phyloP scores from a whole-genome alignment of 805 yeast species.

The Maudiozyma turicensis region DNA sequence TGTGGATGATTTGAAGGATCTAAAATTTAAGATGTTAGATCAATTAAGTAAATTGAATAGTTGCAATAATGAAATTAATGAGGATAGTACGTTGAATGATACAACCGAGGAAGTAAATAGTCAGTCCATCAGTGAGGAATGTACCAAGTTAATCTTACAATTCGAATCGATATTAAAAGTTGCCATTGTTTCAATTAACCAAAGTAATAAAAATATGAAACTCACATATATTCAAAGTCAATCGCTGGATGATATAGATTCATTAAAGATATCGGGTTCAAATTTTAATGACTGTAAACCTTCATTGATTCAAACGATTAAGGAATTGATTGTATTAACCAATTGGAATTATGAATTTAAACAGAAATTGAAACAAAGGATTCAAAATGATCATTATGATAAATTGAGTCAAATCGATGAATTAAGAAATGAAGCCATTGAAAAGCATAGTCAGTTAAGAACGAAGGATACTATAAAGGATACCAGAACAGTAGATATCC shows the following conservation, averaged over 20 bases:
- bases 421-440: slow-evolving; percentile 14
- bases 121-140: not conserved
- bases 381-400: slow-evolving; percentile 3
- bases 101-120: not conserved
- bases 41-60: not conserved
- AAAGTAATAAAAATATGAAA: slow-evolving; percentile 8
- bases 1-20: not conserved
- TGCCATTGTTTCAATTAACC: slow-evolving; percentile 10
- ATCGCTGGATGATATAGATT: slow-evolving; percentile 5
- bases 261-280: slow-evolving; percentile 6
- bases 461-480: not conserved
- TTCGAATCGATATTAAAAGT: slow-evolving; percentile 13
- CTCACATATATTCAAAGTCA: slow-evolving; percentile 11
- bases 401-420: slow-evolving; percentile 8
- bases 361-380: slow-evolving; percentile 1
- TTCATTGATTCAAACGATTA: not conserved
- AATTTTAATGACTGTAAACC: not conserved
- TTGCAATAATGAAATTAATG: not conserved
- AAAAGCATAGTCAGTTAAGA: slow-evolving; percentile 1
- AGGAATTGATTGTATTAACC: slow-evolving; percentile 6
- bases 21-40: not conserved
- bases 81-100: not conserved
- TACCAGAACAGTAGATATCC: slow-evolving; percentile 1
- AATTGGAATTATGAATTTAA: slow-evolving; percentile 19
- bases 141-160: slow-evolving; percentile 3